Evolutionary conservation across 805 yeast genomes (phyloP), one percentile per base, ranked within the genome.

Genomic region (Maudiozyma bulderi): DNA sequence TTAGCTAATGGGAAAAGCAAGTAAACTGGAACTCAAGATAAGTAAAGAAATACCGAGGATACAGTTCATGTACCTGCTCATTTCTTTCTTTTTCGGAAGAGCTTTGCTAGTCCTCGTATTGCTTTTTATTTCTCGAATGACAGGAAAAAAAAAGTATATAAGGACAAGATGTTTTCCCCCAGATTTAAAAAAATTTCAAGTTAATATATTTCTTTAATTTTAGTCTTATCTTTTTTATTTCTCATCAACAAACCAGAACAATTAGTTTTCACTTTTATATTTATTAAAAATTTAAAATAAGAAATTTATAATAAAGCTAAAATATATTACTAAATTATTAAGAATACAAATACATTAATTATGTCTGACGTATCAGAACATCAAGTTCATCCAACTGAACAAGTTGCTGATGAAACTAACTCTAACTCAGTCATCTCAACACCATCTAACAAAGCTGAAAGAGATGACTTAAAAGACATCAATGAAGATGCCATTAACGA

Each of bases 371-470:
- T 39, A 26, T 20, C 42, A 20, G 42, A 39, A 39, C 42, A 39
- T 26, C 42, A 39, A 39, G 30, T 26, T 26, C 42, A 39, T 26
- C 42, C 28, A 39, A n/a, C 28, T 26, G n/a, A 20, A 39, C 30
- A 39, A 28, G 42, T 13, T 20, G 42, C 20, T 20, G 42, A 39
- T 39, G 42, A 39, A 13, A 28, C 20, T 39, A 28, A 26, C 30
- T 39, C 42, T n/a, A 39, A 39, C 42, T 39, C 42, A 49, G 10
- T 35, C 8, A 42, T 54, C 14, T 57, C 60, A 26, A 59, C 61
- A 34, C 61, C 63, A 33, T 55, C 60, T 15, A 57, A 59, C 53
- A 56, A 55, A 47, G 61, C 56, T 46, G 59, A 58, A 26, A 56
- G 58, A 47, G 60, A 54, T 50, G 61, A 57, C 35, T 39, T 48